Conservation (phyloP, 176 grass and related monocot species). For the Chrysopogon serrulatus region DNA sequence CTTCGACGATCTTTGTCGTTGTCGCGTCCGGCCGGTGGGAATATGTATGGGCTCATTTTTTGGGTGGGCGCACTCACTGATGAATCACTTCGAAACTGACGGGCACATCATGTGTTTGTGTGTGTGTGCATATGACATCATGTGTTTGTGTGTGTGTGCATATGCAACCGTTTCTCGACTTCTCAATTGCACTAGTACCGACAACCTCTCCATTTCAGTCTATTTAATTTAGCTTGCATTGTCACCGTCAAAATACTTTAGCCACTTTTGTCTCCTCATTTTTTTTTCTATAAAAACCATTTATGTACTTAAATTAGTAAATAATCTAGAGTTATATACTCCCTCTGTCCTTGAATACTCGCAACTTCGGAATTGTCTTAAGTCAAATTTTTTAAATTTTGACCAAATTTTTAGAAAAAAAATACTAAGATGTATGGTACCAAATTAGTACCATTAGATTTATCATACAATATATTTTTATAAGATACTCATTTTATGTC, state of each 20-base stretch:
- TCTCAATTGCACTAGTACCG: neutral
- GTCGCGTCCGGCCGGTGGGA: constrained; percentile 12
- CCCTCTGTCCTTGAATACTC: too few species aligned
- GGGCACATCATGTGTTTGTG: too few species aligned
- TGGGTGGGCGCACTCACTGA: neutral
- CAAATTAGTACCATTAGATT: too few species aligned
- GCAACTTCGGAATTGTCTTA: too few species aligned
- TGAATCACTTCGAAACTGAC: neutral
- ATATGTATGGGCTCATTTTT: neutral
- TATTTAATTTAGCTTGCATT: neutral
- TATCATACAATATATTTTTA: too few species aligned
- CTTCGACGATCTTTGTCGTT: neutral
- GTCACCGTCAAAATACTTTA: neutral
- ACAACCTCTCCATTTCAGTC: neutral
- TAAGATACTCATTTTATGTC: too few species aligned
- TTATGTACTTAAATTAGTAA: neutral
- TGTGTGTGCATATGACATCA: too few species aligned
- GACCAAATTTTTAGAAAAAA: too few species aligned
- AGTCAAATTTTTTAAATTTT: too few species aligned
- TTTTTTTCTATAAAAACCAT: neutral
- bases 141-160: neutral
- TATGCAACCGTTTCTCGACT: neutral
- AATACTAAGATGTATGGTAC: too few species aligned
- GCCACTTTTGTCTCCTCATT: neutral
- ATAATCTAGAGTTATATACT: too few species aligned